phyloP scores from a whole-genome alignment of 345 rosid genomes.

The Boechera stricta region DNA sequence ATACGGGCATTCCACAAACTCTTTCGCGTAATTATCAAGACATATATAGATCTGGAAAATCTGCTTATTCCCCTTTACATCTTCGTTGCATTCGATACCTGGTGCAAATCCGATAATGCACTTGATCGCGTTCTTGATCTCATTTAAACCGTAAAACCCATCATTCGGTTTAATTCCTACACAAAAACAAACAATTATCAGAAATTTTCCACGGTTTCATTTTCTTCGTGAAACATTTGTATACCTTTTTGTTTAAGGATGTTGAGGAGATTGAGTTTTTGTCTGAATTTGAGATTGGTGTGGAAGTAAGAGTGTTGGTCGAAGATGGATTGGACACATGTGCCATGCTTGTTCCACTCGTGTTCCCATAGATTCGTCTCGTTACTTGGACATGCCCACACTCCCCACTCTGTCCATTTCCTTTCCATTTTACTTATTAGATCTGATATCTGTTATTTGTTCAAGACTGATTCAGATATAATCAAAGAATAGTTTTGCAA shows the following conservation, averaged over 20 bases:
- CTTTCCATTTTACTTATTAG: slow-evolving; percentile 52
- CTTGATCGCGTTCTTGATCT: slow-evolving; percentile 62
- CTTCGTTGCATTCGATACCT: slow-evolving; percentile 72
- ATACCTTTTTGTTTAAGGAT: slow-evolving; percentile 56
- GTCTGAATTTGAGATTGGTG: slow-evolving; percentile 59
- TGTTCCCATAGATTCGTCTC: slow-evolving; percentile 72
- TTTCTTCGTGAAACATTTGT: background rate
- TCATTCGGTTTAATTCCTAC: slow-evolving; percentile 72
- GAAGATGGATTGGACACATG: slow-evolving; percentile 74
- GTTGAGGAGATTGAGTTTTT: slow-evolving; percentile 61
- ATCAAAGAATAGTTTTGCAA: background rate
- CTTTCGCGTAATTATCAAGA: slow-evolving; percentile 62
- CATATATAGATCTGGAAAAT: slow-evolving; percentile 72
- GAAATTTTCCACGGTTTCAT: too few species aligned
- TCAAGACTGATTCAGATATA: background rate
- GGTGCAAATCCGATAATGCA: slow-evolving; percentile 57
- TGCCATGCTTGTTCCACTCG: slow-evolving; percentile 86
- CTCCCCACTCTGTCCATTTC: slow-evolving; percentile 80
- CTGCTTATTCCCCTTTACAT: slow-evolving; percentile 57
- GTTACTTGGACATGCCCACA: slow-evolving; percentile 73
- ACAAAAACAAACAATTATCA: slow-evolving; percentile 5
- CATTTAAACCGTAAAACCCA: slow-evolving; percentile 53
- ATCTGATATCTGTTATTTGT: slow-evolving; percentile 62
- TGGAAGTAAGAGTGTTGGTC: slow-evolving; percentile 73
- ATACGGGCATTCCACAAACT: slow-evolving; percentile 69